These are phyloP conservation scores for Pinus taeda DNA, from an alignment of 75 land plant genomes.

Conservation along the genomic window DNA sequence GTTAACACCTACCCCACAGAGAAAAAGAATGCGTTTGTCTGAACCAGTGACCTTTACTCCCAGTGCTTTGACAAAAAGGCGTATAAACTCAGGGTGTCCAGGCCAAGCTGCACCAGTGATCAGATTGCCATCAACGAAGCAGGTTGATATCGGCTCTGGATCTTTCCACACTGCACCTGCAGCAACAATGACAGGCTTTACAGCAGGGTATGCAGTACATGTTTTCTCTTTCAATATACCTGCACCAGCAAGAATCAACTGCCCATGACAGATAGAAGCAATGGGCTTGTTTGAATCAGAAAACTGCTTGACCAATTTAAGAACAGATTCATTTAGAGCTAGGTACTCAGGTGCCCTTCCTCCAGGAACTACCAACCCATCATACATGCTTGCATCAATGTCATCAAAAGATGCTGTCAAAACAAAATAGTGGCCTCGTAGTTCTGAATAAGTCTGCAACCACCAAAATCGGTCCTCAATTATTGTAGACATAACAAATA, in stretches of 20 bases:
- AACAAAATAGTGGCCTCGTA: constrained; percentile 80
- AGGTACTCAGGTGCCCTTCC: constrained; percentile 97
- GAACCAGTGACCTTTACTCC: constrained; percentile 61
- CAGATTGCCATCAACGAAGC: constrained; percentile 82
- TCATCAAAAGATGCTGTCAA: constrained; percentile 81
- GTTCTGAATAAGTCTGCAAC: constrained; percentile 84
- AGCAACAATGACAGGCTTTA: constrained; percentile 67
- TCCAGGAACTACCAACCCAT: constrained; percentile 88
- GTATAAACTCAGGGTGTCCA: constrained; percentile 79
- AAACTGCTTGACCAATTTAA: constrained; percentile 60
- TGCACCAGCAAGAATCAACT: constrained; percentile 83
- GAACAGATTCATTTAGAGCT: constrained; percentile 61
- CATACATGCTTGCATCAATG: constrained; percentile 53
- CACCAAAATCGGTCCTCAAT: background rate
- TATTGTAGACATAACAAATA: background rate
- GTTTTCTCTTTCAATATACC: constrained; percentile 58
- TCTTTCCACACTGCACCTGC: constrained; percentile 88
- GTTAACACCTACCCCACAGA: constrained; percentile 81
- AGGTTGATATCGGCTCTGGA: constrained; percentile 53
- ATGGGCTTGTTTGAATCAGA: constrained; percentile 52
- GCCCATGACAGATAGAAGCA: constrained; percentile 96
- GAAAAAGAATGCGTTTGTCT: constrained; percentile 65
- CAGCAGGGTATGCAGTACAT: constrained; percentile 85
- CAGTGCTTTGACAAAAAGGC: constrained; percentile 59
- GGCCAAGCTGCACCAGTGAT: constrained; percentile 87